Evolutionary conservation across 768 basidiomycete genomes (phyloP), one percentile per base, ranked within the genome.

Genomic region (Guyanaporus albipodus): DNA sequence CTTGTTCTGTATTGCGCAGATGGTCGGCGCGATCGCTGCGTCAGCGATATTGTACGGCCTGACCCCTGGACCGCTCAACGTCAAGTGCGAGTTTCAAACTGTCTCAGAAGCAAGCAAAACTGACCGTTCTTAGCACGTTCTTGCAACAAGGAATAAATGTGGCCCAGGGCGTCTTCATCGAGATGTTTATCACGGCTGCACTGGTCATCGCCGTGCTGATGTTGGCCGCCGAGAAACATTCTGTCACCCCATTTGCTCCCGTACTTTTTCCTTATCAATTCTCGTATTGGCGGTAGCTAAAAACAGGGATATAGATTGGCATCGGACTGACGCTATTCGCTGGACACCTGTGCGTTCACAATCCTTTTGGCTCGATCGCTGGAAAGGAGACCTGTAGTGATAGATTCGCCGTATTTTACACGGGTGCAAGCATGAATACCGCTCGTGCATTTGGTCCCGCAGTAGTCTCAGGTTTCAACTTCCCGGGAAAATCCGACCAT

Each of bases 361-460:
- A 35, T 38, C 8, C 14, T 14, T 26, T 37, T 39, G 34, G 23
- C 17, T 36, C 34, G 15, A 21, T 3, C 10, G 11, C 21, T 28
- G 24, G 22, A 22, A 23, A 8, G 24, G 45, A 22, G 27, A 39
- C 3, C 36, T 21, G 17, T 23, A 15, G 19, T 18, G 0, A 17
- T 45, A 84, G 83, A 14, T 83, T 77, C 53, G 76, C 78, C 0
- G 75, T 80, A 7, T 73, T 68, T 48, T 85, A 78, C 58, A 85
- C 83, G 1, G 82, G 83, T 6, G 83, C 79, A 4, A 71, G 71
- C 17, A 81, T 83, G 77, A 87, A 87, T 55, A 77, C 81, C 6
- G 84, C 84, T 11, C 75, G 84, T 44, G 62, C 85, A 0, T 85
- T 85, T 60, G 85, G 84, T 3, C 84, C 85, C 2, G 81, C 85